Percentiles rank a stretch among this genome's conserved stretches.
Conservation (phyloP, 148 eudicot species). For the Chenopodium album region DNA sequence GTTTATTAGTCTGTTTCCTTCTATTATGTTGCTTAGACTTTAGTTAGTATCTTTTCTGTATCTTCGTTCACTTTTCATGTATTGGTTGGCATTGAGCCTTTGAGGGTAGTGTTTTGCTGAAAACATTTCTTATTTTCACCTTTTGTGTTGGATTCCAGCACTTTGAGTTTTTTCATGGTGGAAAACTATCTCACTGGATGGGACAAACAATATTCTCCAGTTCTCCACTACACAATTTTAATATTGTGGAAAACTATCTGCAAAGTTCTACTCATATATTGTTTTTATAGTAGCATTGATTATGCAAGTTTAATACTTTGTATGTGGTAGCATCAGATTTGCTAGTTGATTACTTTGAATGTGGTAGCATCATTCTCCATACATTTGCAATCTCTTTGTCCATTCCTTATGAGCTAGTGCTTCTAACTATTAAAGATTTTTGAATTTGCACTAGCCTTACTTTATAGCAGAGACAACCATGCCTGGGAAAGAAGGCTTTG, state of each 20-base stretch:
- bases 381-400: neutral
- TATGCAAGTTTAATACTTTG: neutral
- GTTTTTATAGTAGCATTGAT: neutral
- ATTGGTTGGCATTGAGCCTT: neutral
- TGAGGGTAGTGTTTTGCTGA: neutral
- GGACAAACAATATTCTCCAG: neutral
- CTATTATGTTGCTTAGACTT: neutral
- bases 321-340: neutral
- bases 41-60: neutral
- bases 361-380: neutral
- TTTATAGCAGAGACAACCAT: conserved; percentile 85
- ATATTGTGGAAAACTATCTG: neutral
- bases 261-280: neutral
- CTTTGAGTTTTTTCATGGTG: neutral
- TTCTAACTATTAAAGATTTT: conserved; percentile 18
- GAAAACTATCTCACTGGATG: neutral
- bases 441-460: conserved; percentile 51
- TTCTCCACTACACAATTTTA: neutral
- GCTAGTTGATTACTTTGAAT: neutral
- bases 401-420: neutral
- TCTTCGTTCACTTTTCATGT: neutral
- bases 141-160: neutral
- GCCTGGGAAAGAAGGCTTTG: conserved; percentile 89
- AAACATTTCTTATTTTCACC: neutral
- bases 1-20: neutral